Conservation (phyloP, 2,329 filamentous ascomycete genomes). For the Phoma sp. region DNA sequence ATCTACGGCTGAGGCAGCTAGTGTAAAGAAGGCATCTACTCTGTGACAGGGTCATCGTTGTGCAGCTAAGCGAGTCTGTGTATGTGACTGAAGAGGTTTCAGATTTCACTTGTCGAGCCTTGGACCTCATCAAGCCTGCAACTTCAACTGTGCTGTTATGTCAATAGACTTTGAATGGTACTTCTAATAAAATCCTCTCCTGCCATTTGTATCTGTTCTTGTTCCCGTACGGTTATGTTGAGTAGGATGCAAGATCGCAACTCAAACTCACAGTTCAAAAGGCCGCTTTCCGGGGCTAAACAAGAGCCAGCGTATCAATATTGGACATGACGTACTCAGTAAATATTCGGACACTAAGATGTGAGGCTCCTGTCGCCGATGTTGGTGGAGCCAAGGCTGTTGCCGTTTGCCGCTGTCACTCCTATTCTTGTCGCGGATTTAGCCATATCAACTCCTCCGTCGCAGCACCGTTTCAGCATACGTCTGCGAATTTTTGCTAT, state of each 20-base stretch:
- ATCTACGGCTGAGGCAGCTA: slow-evolving; percentile 26
- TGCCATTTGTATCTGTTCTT: no score
- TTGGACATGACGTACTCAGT: no score
- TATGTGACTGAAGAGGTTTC: slow-evolving; percentile 14
- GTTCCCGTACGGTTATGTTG: no score
- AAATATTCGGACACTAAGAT: no score
- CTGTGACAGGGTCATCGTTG: slow-evolving; percentile 21
- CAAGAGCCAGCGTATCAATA: no score
- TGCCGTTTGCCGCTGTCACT: slow-evolving; percentile 17
- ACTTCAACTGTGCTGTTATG: neutral
- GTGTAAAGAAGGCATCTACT: slow-evolving; percentile 21
- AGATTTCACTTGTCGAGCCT: slow-evolving; percentile 2
- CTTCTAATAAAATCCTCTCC: no score
- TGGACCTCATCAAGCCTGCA: slow-evolving; percentile 3
- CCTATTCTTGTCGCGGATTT: slow-evolving; percentile 13
- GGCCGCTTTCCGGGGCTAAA: no score
- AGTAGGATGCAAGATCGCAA: no score
- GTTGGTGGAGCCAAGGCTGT: neutral
- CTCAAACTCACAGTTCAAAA: no score
- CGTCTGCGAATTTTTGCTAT: slow-evolving; percentile 26
- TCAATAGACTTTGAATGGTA: neutral
- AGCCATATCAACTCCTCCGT: slow-evolving; percentile 27
- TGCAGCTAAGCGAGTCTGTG: slow-evolving; percentile 13
- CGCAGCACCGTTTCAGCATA: slow-evolving; percentile 44
- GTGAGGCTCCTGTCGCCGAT: neutral